Conservation (phyloP, 148 eudicot species). For the Rhododendron vialii region DNA sequence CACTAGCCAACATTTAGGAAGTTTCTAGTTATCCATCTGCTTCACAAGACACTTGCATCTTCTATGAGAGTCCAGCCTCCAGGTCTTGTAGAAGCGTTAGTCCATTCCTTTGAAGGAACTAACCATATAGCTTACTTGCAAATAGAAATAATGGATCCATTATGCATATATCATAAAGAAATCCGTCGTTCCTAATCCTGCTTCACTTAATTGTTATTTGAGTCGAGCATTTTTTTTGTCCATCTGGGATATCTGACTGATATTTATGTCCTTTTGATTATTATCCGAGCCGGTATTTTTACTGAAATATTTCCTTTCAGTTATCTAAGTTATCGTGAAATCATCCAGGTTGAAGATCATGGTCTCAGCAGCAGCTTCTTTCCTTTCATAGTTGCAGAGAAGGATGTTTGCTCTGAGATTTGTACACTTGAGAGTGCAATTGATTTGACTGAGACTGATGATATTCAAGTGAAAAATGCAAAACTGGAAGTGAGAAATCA, state of each 20-base stretch:
- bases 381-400: slow-evolving; percentile 47
- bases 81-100: background rate
- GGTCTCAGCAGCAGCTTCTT: slow-evolving; percentile 65
- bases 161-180: background rate
- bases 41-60: background rate
- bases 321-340: background rate
- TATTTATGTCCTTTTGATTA: background rate
- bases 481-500: slow-evolving; percentile 24
- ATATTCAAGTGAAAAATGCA: background rate
- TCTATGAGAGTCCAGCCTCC: background rate
- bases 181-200: background rate
- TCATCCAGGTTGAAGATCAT: slow-evolving; percentile 51
- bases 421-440: slow-evolving; percentile 5
- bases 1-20: background rate
- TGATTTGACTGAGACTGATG: slow-evolving; percentile 1
- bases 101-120: background rate
- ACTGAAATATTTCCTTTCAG: background rate
- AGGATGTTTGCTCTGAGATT: slow-evolving; percentile 12
- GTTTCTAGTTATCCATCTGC: background rate
- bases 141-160: background rate
- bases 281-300: background rate
- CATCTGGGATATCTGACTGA: background rate
- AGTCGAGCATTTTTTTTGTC: background rate
- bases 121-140: background rate
- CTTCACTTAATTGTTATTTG: background rate